Base-by-base conservation (phyloP, 192 early-diverging fungal species). In the Coemansia sp. region DNA sequence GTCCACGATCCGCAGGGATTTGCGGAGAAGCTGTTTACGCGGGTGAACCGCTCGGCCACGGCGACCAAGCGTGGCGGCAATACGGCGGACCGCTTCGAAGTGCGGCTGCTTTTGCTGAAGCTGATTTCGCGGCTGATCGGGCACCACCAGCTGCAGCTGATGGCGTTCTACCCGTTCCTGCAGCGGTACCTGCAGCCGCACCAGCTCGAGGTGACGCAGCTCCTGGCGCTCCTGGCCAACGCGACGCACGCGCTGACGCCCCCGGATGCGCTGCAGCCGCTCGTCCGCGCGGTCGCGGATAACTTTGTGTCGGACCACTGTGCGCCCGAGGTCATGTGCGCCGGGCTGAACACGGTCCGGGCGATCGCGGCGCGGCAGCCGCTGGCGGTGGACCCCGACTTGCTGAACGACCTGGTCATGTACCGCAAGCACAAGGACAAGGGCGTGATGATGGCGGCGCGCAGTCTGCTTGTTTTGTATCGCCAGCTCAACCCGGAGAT, bases 1-100 rank as follows among this genome's bases (percentile, higher is more conserved):
- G 64, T 99, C 49, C 94, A 99, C 72, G 96, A 98, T 71, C 92
- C 97, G 25, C 97, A 99, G 81, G 90, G 91, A n/a, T 96, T 97
- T 71, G 83, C 88, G 32, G 97, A 99, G 58, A 92, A 94, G 74
- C 81, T 99, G n/a, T 97, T 97, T 73, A 85, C 89, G 11, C 84
- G 89, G 1, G 75, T 98, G 28, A 69, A 82, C 35, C 32, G 81
- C 74, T 60, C 77, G 49, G 40, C 68, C n/a, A 75, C 58, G 12
- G 60, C 68, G 10, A 80, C 71, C 49, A 80, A 75, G 67, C 75
- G 70, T 12, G 71, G 71, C n/a, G 76, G 81, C 23, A 71, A 58
- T 65, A 85, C 88, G 9, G 87, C 85, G 18, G 92, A 92, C 68
- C 89, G 90, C 25, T 98, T 95, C 67, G 94, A 95, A 64, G 86